Base-by-base conservation (phyloP, 1,139 yeast species). In the Trichomonascaceae sp. region DNA sequence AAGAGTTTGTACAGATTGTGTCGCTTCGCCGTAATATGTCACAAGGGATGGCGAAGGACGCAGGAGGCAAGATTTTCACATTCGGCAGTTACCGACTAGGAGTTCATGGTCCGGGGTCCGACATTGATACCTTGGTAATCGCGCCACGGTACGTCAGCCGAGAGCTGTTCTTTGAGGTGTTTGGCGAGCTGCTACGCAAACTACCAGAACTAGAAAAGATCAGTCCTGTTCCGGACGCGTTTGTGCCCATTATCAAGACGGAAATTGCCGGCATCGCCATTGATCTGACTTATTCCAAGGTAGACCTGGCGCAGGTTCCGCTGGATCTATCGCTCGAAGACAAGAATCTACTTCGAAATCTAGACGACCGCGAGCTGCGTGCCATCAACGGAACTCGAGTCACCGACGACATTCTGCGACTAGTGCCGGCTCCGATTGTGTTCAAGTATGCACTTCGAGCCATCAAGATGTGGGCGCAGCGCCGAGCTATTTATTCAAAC, bases 31-130 rank as follows among this genome's bases (percentile, higher is more conserved):
- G 79, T 51, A 85, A 89, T 51, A 85, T 89, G 96, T 74, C 89
- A 22, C 97, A 89, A 41, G 95, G 96, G 4, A 85, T 89, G 95
- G 95, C 98, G 0, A 70, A 63, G 41, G 98, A 89, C 56, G 93
- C 97, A 0, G 98, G 98, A 27, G 98, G 98, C 13, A 92, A 92
- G 56, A 72, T 92, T 11, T 89, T 87, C 54, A 85, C 97, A 0
- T 89, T 72, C 58, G 99, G 99, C 0, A 87, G 97, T 0, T 89
- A 87, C 51, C 66, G 95, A 41, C 61, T 89, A 30, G 98, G 98
- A 1, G 98, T 89, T 5, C 84, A 87, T 59, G 96, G 98, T 0
- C 98, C 98, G 0, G 97, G 98, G 0, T 81, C 94, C 0, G 99
- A 89, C 75, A 89, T 89, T 39, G 99, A 89, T 62, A 82, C 98